These are phyloP conservation scores for Acanthochlamys bracteata DNA, from an alignment of 106 monocot species.

Conservation along the genomic window DNA sequence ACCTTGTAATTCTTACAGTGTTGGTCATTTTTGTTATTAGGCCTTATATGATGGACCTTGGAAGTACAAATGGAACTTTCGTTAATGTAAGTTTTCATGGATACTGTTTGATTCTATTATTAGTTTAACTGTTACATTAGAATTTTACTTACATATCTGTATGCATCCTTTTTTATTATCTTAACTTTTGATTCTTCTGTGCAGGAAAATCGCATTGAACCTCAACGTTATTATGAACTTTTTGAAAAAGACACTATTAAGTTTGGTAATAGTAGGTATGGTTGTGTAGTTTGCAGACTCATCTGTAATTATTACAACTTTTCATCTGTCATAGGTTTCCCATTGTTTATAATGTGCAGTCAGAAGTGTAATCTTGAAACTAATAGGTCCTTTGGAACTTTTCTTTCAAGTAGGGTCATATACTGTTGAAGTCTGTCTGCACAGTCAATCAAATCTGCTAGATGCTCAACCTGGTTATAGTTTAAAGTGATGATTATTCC, in stretches of 20 bases:
- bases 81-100: constrained; percentile 65
- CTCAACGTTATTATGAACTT: constrained; percentile 95
- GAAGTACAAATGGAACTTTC: constrained; percentile 92
- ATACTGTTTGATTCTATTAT: constrained; percentile 1
- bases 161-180: background rate
- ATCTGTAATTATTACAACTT: background rate
- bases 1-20: background rate
- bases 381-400: too few species aligned
- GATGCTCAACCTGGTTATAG: too few species aligned
- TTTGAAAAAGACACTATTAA: constrained; percentile 90
- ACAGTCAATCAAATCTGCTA: too few species aligned
- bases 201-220: constrained; percentile 80
- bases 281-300: background rate
- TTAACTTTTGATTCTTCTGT: constrained; percentile 16
- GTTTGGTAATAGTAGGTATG: constrained; percentile 99
- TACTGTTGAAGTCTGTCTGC: too few species aligned
- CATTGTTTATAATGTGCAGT: background rate
- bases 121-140: background rate
- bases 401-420: too few species aligned
- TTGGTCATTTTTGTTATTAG: constrained; percentile 23
- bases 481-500: too few species aligned
- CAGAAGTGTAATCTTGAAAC: too few species aligned
- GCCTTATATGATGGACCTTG: constrained; percentile 98
- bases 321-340: background rate
- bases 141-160: background rate